phyloP scores from a whole-genome alignment of 768 basidiomycete genomes.

The Panaeolus papilionaceus region DNA sequence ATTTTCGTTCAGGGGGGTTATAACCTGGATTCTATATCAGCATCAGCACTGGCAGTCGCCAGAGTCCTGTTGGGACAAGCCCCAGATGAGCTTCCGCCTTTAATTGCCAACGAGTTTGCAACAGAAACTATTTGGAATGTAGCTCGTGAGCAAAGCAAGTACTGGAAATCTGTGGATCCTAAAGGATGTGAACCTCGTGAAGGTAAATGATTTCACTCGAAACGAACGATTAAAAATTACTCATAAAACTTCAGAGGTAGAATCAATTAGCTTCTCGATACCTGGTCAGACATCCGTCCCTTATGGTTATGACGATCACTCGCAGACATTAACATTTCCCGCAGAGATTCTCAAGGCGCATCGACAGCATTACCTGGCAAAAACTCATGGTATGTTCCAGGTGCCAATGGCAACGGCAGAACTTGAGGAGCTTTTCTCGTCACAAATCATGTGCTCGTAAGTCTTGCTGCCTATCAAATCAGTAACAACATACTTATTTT shows the following conservation, averaged over 20 bases:
- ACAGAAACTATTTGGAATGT: conserved; percentile 93
- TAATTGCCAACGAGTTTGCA: conserved; percentile 79
- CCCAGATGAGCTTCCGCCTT: conserved; percentile 74
- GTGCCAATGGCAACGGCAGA: conserved; percentile 75
- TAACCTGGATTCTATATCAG: conserved; percentile 87
- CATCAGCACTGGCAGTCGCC: conserved; percentile 87
- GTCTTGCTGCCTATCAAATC: conserved; percentile 33
- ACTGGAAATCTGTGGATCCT: conserved; percentile 88
- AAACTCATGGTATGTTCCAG: conserved; percentile 78
- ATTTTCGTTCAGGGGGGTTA: conserved; percentile 78
- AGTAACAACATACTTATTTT: conserved; percentile 16
- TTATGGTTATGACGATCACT: not conserved
- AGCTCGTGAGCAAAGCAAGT: conserved; percentile 84
- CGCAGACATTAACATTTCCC: conserved; percentile 7
- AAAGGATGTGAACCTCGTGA: conserved; percentile 84
- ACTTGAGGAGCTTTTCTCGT: conserved; percentile 74
- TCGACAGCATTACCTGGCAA: conserved; percentile 82
- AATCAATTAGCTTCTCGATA: conserved; percentile 68
- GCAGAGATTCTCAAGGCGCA: conserved; percentile 89
- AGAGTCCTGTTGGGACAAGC: conserved; percentile 89
- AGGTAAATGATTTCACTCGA: conserved; percentile 46
- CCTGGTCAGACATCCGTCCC: conserved; percentile 52
- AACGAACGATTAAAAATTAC: not conserved
- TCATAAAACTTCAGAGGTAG: conserved; percentile 51
- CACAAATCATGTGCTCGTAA: conserved; percentile 91